phyloP scores from a whole-genome alignment of 306 rosid genomes.

The Bauhinia variegata region DNA sequence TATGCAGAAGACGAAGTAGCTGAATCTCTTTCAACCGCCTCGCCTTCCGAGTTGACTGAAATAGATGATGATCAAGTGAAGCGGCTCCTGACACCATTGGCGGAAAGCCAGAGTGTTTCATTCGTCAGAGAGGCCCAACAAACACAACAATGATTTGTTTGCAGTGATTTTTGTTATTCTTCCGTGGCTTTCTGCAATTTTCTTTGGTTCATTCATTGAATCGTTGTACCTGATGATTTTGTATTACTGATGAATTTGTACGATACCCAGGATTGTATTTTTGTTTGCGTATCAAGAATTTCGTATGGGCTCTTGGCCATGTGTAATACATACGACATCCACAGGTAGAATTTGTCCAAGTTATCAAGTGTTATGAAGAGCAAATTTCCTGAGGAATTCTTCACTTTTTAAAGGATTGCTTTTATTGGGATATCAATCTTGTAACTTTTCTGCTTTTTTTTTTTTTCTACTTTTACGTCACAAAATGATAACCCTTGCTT shows the following conservation, averaged over 20 bases:
- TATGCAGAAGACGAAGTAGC: constrained; percentile 66
- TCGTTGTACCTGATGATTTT: constrained; percentile 5
- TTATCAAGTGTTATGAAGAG: constrained; percentile 21
- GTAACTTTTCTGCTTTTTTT: no score
- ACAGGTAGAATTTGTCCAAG: constrained; percentile 9
- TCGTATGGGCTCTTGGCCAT: not conserved
- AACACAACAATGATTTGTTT: constrained; percentile 23
- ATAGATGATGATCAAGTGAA: constrained; percentile 67
- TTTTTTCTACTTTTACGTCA: no score
- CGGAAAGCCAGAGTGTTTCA: constrained; percentile 52
- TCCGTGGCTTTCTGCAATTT: not conserved
- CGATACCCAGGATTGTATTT: constrained; percentile 15
- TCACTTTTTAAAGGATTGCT: not conserved
- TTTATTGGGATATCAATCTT: not conserved
- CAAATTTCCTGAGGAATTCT: constrained; percentile 29
- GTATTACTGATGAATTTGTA: constrained; percentile 19
- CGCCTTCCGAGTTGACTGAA: constrained; percentile 54
- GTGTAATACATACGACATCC: constrained; percentile 17
- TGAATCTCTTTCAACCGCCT: constrained; percentile 56
- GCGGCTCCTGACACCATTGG: constrained; percentile 56
- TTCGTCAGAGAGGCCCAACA: constrained; percentile 59
- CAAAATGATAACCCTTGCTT: no score
- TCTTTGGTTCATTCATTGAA: constrained; percentile 33
- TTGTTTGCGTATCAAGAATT: constrained; percentile 17
- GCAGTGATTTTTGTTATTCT: constrained; percentile 18